Percentiles rank a stretch among this genome's conserved stretches.
These are phyloP conservation scores for Penicillium psychrofluorescens DNA, from an alignment of 495 filamentous ascomycete species.

Conservation along the genomic window DNA sequence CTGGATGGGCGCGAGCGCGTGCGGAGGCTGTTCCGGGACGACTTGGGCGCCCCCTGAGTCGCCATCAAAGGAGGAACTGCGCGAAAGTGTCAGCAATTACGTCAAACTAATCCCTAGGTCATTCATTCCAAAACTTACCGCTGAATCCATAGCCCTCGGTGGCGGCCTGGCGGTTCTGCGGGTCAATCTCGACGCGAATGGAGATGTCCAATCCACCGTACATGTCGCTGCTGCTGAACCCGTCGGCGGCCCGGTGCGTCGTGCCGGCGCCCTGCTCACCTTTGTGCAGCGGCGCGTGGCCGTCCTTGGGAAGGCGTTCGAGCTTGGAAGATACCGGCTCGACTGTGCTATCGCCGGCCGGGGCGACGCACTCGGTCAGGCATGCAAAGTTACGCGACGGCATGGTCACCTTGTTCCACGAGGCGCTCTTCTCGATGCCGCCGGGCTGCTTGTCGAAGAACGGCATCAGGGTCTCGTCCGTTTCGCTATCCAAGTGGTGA, in stretches of 20 bases:
- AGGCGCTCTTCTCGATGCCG: conserved; percentile 53
- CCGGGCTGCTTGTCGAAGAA: conserved; percentile 84
- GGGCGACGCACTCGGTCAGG: conserved; percentile 56
- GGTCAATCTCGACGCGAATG: conserved; percentile 64
- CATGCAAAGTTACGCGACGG: conserved; percentile 82
- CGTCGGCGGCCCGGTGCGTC: conserved; percentile 52
- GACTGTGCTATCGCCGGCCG: conserved; percentile 17
- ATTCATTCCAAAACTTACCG: conserved; percentile 24
- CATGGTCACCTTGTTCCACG: conserved; percentile 79
- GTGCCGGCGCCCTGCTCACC: conserved; percentile 63
- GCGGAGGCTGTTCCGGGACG: conserved; percentile 13
- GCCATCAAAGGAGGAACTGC: conserved; percentile 23
- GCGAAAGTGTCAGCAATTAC: neutral
- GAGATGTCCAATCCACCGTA: conserved; percentile 61
- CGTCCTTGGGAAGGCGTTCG: conserved; percentile 43
- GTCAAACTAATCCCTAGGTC: neutral
- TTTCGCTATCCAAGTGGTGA: conserved; percentile 77
- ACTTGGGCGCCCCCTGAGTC: conserved; percentile 10
- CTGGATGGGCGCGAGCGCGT: conserved; percentile 5
- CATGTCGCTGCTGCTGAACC: conserved; percentile 39
- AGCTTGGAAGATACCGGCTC: conserved; percentile 11
- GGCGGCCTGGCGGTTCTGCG: conserved; percentile 51
- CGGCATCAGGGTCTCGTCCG: conserved; percentile 82
- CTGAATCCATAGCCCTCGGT: conserved; percentile 65
- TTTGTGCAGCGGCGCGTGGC: conserved; percentile 53